Evolutionary conservation across 2,329 filamentous ascomycete species (phyloP).

Genomic region (Gnomoniopsis sp.): DNA sequence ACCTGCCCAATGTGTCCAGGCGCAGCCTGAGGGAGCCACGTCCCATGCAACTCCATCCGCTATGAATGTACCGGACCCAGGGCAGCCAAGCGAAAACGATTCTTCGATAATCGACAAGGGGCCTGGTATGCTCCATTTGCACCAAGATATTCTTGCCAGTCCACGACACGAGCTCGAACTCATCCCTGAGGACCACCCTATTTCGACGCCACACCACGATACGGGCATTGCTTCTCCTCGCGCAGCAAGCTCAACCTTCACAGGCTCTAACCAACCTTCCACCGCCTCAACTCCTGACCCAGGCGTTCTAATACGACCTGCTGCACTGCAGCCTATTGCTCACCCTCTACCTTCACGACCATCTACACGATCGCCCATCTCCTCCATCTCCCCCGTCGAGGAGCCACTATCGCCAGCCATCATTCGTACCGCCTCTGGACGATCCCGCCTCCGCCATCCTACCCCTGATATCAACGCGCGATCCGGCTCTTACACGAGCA

Average conservation of each 20-base stretch:
- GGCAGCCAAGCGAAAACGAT: background rate
- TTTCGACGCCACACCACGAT: slow-evolving; percentile 4
- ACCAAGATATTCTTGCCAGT: slow-evolving; percentile 8
- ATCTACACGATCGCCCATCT: slow-evolving; percentile 8
- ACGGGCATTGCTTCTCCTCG: slow-evolving; percentile 4
- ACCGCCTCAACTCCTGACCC: slow-evolving; percentile 16
- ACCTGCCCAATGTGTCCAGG: slow-evolving; percentile 1
- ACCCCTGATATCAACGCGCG: slow-evolving; percentile 60
- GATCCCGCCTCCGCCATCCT: slow-evolving; percentile 51
- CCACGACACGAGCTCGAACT: slow-evolving; percentile 16
- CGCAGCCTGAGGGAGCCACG: background rate
- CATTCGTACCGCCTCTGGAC: slow-evolving; percentile 43
- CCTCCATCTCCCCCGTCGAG: slow-evolving; percentile 9
- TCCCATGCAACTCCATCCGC: background rate
- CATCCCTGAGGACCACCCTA: slow-evolving; percentile 16
- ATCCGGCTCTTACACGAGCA: slow-evolving; percentile 60
- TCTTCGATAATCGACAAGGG: slow-evolving; percentile 1
- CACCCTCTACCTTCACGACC: slow-evolving; percentile 11
- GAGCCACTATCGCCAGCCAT: slow-evolving; percentile 36
- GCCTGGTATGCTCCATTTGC: background rate
- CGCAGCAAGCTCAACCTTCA: background rate
- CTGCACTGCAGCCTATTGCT: slow-evolving; percentile 7
- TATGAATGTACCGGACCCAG: background rate
- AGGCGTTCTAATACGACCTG: slow-evolving; percentile 8
- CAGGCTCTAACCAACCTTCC: slow-evolving; percentile 9